Percentiles rank a stretch among this genome's conserved stretches.
phyloP scores from a whole-genome alignment of 352 stramenopile species.

The Pilasporangium apinafurcum region DNA sequence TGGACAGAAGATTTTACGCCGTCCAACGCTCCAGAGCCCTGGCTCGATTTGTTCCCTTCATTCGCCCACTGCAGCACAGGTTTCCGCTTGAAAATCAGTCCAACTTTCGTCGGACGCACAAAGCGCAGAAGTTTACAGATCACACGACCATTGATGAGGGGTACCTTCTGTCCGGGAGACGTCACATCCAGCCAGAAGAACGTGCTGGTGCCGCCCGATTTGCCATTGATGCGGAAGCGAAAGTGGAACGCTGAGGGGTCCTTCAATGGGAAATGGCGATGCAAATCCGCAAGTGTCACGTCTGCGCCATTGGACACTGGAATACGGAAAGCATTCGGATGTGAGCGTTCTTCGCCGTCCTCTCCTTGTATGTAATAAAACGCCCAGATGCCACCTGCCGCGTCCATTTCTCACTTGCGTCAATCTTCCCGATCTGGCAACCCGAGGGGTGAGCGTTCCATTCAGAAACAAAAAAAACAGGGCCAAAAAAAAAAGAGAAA shows the following conservation, averaged over 20 bases:
- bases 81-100: slow-evolving; percentile 68
- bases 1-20: slow-evolving; percentile 15
- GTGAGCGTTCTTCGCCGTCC: slow-evolving; percentile 75
- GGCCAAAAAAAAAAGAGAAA: not conserved
- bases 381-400: slow-evolving; percentile 42
- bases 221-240: slow-evolving; percentile 77
- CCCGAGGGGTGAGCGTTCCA: not conserved
- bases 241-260: slow-evolving; percentile 62
- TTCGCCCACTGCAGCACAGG: slow-evolving; percentile 60
- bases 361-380: slow-evolving; percentile 88
- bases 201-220: slow-evolving; percentile 27
- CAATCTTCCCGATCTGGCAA: too few relatives aligned
- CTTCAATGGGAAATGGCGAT: slow-evolving; percentile 55
- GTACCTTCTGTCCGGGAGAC: slow-evolving; percentile 50
- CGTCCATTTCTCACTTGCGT: slow-evolving; percentile 11
- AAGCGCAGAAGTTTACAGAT: slow-evolving; percentile 82
- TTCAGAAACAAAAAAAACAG: not conserved
- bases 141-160: slow-evolving; percentile 64
- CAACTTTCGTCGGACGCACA: slow-evolving; percentile 36
- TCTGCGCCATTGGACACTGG: slow-evolving; percentile 23
- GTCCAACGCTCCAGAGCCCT: not conserved
- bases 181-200: slow-evolving; percentile 82
- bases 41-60: slow-evolving; percentile 10
- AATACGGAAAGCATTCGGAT: slow-evolving; percentile 78
- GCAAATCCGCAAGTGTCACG: slow-evolving; percentile 67